Conservation (phyloP, 2,329 filamentous ascomycete genomes). For the Calonectria hongkongensis region DNA sequence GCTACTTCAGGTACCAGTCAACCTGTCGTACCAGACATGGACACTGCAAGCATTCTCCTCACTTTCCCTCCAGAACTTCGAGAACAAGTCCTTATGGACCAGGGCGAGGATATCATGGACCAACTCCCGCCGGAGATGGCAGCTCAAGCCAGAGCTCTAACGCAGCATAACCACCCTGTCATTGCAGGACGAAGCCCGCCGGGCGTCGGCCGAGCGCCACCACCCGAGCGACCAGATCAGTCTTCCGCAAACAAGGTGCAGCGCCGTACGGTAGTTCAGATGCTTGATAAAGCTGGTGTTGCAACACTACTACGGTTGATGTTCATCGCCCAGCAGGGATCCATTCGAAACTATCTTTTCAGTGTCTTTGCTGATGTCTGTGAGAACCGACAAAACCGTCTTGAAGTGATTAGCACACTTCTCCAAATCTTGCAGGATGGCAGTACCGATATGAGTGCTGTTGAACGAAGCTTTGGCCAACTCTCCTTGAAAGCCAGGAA, state of each 20-base stretch:
- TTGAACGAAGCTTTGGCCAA: slow-evolving; percentile 96
- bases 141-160: slow-evolving; percentile 86
- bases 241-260: slow-evolving; percentile 78
- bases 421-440: slow-evolving; percentile 97
- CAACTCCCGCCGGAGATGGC: slow-evolving; percentile 90
- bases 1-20: slow-evolving; percentile 75
- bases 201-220: slow-evolving; percentile 47
- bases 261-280: slow-evolving; percentile 90
- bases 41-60: slow-evolving; percentile 92
- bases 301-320: slow-evolving; percentile 98
- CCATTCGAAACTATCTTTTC: slow-evolving; percentile 88
- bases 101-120: slow-evolving; percentile 90
- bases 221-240: slow-evolving; percentile 60
- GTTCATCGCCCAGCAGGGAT: slow-evolving; percentile 96
- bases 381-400: slow-evolving; percentile 95
- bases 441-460: slow-evolving; percentile 92
- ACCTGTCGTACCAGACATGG: slow-evolving; percentile 82
- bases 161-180: slow-evolving; percentile 61
- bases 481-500: slow-evolving; percentile 94
- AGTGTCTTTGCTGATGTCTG: slow-evolving; percentile 93
- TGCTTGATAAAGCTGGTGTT: slow-evolving; percentile 96
- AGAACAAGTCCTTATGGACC: slow-evolving; percentile 91
- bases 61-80: slow-evolving; percentile 90
- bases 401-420: slow-evolving; percentile 94
- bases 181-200: slow-evolving; percentile 57